Evolutionary conservation across 441 rosid genomes (phyloP), one percentile per base, ranked within the genome.

Genomic region (Codiaeum variegatum): DNA sequence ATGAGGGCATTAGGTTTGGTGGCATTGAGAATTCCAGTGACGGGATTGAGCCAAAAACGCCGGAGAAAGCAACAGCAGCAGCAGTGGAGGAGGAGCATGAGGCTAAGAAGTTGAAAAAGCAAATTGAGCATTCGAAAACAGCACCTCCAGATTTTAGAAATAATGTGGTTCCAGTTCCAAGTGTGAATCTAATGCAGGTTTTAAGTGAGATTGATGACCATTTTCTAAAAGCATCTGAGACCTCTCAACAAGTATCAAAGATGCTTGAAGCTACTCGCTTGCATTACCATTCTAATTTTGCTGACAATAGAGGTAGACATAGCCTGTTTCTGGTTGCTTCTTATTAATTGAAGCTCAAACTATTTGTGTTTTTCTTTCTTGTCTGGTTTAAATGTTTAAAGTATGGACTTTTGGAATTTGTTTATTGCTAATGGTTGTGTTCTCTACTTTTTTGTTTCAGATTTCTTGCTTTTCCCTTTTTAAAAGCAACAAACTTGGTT

Each of bases 211-310:
- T 94, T 82, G 98, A 94, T 91, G 96, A 92, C 81, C 87, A 84
- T 76, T 94, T 94, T 80, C 81, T 92, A 66, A 88, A 83, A 80
- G 96, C 98, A 28, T 94, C 89, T 5, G 94, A 94, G 77, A 88
- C 90, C 77, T 97, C 97, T n/a, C 94, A 88, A 40, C 96, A 87
- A 62, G 97, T 94, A 69, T 88, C 89, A 0, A 94, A 87, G 85
- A 86, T 94, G 94, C 82, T 94, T 73, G 98, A 94, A 83, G 96
- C 96, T 29, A 91, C 96, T 44, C 87, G 97, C 79, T 74, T 94
- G 75, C 97, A 92, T 85, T 94, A 91, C 81, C 97, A 94, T 76
- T 91, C 98, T 23, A 94, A 94, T 83, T 94, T 91, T 66, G 97
- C 98, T 0, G 98, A 94, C 77, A 91, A 92, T 81, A 82, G 98